Evolutionary conservation across 495 filamentous ascomycete genomes (phyloP).

Genomic region (Parathielavia appendiculata): DNA sequence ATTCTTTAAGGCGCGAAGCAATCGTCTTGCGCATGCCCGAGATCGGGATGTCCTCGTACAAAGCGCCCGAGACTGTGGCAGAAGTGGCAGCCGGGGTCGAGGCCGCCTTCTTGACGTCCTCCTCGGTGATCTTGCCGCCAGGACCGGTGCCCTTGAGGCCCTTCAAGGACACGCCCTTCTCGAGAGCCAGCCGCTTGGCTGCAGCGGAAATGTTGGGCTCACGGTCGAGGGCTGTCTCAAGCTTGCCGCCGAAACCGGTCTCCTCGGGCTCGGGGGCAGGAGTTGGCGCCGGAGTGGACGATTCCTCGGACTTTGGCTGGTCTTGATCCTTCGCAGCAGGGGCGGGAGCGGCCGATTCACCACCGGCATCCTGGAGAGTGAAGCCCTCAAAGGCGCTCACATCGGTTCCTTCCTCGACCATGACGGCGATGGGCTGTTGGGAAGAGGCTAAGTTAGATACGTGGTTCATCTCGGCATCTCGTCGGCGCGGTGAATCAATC

Average conservation of each 20-base stretch:
- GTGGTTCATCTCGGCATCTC: background rate
- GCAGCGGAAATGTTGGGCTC: conserved; percentile 65
- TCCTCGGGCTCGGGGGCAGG: conserved; percentile 64
- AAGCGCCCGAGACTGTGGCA: conserved; percentile 52
- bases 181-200: conserved; percentile 75
- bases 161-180: conserved; percentile 76
- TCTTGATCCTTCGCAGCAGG: conserved; percentile 53
- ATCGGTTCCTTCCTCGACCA: conserved; percentile 87
- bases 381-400: conserved; percentile 83
- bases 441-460: conserved; percentile 17
- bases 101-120: conserved; percentile 77
- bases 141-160: conserved; percentile 83
- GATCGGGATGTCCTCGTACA: conserved; percentile 79
- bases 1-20: conserved; percentile 83
- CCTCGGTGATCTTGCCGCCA: conserved; percentile 81
- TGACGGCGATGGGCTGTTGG: conserved; percentile 83
- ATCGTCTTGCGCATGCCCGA: conserved; percentile 98
- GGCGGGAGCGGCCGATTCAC: conserved; percentile 57
- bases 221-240: conserved; percentile 80
- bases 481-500: conserved; percentile 23
- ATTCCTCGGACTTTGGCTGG: conserved; percentile 45
- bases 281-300: conserved; percentile 55
- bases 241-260: conserved; percentile 64
- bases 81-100: conserved; percentile 35
- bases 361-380: conserved; percentile 83